These are phyloP conservation scores for Hamamelis virginiana DNA, from an alignment of 164 flowering plant species.

Conservation along the genomic window DNA sequence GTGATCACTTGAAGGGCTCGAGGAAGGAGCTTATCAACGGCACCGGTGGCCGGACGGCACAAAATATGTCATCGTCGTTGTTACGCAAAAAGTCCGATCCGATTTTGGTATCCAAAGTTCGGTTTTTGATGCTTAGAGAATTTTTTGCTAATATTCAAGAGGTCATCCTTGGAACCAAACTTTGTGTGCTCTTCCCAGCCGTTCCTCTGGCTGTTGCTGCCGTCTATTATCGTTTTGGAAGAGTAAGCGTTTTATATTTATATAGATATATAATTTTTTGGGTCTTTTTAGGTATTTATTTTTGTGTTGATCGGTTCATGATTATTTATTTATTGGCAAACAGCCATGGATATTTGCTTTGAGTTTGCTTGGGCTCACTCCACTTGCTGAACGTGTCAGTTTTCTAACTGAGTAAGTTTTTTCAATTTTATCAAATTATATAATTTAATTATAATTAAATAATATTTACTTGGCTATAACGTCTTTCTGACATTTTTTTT, in stretches of 20 bases:
- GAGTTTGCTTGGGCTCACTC: slow-evolving; percentile 47
- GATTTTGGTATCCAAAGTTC: slow-evolving; percentile 22
- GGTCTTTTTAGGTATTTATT: background rate
- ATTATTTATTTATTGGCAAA: background rate
- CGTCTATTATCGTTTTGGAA: slow-evolving; percentile 31
- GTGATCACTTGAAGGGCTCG: slow-evolving; percentile 14
- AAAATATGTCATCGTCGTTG: slow-evolving; percentile 40
- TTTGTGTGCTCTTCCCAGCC: slow-evolving; percentile 53
- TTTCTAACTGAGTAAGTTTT: slow-evolving; percentile 47
- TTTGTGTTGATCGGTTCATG: too few relatives aligned
- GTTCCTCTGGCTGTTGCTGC: slow-evolving; percentile 53
- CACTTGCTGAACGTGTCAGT: slow-evolving; percentile 51
- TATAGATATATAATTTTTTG: background rate
- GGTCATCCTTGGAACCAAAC: slow-evolving; percentile 62
- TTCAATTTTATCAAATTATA: background rate
- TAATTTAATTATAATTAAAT: too few relatives aligned
- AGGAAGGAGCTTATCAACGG: slow-evolving; percentile 9
- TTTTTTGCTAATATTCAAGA: slow-evolving; percentile 42
- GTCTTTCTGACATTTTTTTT: background rate
- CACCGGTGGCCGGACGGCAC: slow-evolving; percentile 26
- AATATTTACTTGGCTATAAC: background rate
- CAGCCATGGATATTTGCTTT: slow-evolving; percentile 45
- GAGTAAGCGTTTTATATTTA: slow-evolving; percentile 29
- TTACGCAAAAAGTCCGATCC: slow-evolving; percentile 46
- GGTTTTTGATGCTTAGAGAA: slow-evolving; percentile 28